Base-by-base conservation (phyloP, 768 basidiomycete species). In the Trametes cinnabarina region DNA sequence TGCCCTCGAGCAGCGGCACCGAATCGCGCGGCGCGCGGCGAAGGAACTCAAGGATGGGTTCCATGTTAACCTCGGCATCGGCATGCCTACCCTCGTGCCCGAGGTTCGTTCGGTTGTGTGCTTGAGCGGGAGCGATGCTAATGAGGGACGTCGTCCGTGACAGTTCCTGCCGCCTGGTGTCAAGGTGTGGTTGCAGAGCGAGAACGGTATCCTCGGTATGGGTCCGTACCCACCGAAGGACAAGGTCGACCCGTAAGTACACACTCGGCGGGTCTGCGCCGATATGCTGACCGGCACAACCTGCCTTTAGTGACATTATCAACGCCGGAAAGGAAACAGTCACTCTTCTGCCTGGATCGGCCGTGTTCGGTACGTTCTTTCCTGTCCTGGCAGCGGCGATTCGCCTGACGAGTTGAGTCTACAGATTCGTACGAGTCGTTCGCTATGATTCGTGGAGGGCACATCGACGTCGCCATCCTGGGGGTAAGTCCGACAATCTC, bases 361-460 rank as follows among this genome's bases (percentile, higher is more conserved):
- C 94, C 4, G 76, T 94, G 8, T 98, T 98, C 69, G 95, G 91
- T 88, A 63, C 51, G 23, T 15, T 7, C 19, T 32, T n/a, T 22
- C 12, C 12, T 12, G 30, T 32, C 7, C 12, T 47, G 30, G 41
- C 53, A 47, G 43, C 41, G 39, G 37, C 34, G 37, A 23, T 43
- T 30, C 14, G 20, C 42, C 28, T 37, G 28, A 25, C 26, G 9
- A 6, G 20, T 20, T 9, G 20, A 17, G 39, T 60, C 44, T 58
- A 22, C 7, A 90, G 90, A 95, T 73, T 94, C 93, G 3, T 85
- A 85, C 65, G 94, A 97, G 73, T 94, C 92, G 3, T 98, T 98
- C 67, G 90, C 90, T 11, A 98, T 98, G 95, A 97, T 98, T 73
- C 90, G 95, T 51, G 95, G 95, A 43, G 95, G 95, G 5, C 95